A percentile compares a stretch with the other conserved stretches of the same genome.
Conservation (phyloP, 2,329 filamentous ascomycete species). For the Cladophialophora immunda region DNA sequence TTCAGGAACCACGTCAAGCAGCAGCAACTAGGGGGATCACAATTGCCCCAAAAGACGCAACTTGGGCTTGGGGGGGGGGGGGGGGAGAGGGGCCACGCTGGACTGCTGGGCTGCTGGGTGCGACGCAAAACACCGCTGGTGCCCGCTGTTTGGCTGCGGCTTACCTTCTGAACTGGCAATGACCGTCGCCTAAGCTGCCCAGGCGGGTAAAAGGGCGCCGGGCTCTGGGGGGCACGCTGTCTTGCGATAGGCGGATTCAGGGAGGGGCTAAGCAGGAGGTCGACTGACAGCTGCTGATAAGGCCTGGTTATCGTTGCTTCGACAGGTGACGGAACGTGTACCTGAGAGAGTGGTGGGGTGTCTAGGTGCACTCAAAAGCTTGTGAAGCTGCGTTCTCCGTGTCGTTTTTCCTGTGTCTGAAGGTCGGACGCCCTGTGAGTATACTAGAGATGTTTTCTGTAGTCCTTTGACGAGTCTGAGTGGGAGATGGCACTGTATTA, state of each 20-base stretch:
- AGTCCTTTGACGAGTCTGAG: background rate
- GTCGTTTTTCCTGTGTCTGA: background rate
- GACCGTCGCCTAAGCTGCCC: constrained; percentile 5
- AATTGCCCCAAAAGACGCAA: background rate
- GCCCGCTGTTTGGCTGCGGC: constrained; percentile 15
- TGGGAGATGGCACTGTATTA: background rate
- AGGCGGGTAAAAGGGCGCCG: background rate
- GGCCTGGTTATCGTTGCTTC: constrained; percentile 5
- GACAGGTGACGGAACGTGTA: background rate
- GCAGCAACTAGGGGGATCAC: constrained; percentile 7
- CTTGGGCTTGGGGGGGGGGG: background rate
- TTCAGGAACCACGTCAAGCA: constrained; percentile 27
- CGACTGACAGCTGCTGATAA: constrained; percentile 3
- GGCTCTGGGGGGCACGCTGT: background rate
- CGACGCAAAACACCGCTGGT: background rate
- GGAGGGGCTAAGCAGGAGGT: constrained; percentile 6
- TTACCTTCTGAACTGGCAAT: constrained; percentile 13
- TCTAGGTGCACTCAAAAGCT: background rate
- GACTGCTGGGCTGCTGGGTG: too few species aligned
- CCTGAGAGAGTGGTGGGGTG: constrained; percentile 9
- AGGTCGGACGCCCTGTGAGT: constrained; percentile 20
- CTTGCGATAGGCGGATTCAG: background rate
- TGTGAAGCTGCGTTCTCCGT: constrained; percentile 6
- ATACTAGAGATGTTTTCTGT: background rate
- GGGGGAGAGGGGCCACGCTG: constrained; percentile 1